Conservation (phyloP, 2,329 filamentous ascomycete genomes). For the Penicillium thymicola region DNA sequence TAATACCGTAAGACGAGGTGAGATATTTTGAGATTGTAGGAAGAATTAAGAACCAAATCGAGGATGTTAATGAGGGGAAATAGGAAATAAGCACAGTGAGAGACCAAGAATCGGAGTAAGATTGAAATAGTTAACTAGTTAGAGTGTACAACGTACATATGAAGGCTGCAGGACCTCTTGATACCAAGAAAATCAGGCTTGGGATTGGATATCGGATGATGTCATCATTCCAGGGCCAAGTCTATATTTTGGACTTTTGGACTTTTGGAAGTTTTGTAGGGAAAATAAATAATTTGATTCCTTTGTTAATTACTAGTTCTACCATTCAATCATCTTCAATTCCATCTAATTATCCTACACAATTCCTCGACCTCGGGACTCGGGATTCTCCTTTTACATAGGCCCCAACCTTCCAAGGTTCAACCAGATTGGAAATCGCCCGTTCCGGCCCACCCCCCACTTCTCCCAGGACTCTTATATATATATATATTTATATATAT, state of each 20-base stretch:
- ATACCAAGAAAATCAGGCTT: conserved; percentile 9
- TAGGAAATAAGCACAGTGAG: not conserved
- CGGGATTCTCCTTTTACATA: not conserved
- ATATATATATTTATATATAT: conserved; percentile 4
- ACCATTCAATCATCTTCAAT: not conserved
- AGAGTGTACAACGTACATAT: no score
- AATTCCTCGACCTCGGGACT: not conserved
- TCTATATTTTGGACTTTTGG: no score
- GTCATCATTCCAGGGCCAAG: not conserved
- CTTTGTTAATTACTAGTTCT: conserved; percentile 9
- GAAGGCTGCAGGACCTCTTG: no score
- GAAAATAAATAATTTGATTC: no score
- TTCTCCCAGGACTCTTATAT: not conserved
- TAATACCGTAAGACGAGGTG: not conserved
- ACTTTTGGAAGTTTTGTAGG: no score
- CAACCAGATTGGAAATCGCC: conserved; percentile 3
- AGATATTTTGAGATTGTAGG: not conserved
- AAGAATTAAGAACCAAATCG: not conserved
- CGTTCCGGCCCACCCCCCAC: conserved; percentile 11
- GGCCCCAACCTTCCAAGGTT: not conserved
- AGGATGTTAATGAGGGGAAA: no score
- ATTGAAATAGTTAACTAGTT: no score
- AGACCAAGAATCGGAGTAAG: not conserved
- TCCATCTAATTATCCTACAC: not conserved
- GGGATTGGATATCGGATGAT: not conserved